Conservation (phyloP, 2,329 filamentous ascomycete species). For the Botryotinia globosa region DNA sequence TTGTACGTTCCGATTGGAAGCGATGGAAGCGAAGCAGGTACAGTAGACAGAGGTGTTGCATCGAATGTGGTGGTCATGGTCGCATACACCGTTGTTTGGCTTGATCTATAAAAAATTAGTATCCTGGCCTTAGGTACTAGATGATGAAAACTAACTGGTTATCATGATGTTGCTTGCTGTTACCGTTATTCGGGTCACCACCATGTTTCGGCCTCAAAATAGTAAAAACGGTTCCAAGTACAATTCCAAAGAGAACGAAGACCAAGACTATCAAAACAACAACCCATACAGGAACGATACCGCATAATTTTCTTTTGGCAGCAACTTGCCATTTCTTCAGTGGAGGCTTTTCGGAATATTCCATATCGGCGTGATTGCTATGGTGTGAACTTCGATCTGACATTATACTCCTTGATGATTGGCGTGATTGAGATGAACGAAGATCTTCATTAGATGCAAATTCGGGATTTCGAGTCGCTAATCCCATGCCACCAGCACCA, state of each 20-base stretch:
- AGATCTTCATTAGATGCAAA: constrained; percentile 59
- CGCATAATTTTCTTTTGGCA: constrained; percentile 55
- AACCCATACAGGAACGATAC: constrained; percentile 61
- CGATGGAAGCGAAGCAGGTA: constrained; percentile 50
- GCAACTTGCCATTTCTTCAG: constrained; percentile 52
- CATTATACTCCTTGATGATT: constrained; percentile 51
- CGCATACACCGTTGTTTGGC: constrained; percentile 14
- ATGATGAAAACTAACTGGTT: constrained; percentile 28
- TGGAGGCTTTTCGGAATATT: constrained; percentile 47
- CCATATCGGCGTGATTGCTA: constrained; percentile 51
- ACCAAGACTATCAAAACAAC: constrained; percentile 52
- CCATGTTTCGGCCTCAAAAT: constrained; percentile 30
- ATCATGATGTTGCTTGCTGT: constrained; percentile 13
- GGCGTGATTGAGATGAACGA: constrained; percentile 48
- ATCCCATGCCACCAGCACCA: constrained; percentile 60
- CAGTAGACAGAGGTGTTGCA: constrained; percentile 49
- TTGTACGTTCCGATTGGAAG: constrained; percentile 55
- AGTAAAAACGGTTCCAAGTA: constrained; percentile 47
- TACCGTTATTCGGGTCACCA: neutral
- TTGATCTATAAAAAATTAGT: neutral
- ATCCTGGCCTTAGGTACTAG: neutral
- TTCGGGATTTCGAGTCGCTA: constrained; percentile 61
- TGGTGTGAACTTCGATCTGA: constrained; percentile 52
- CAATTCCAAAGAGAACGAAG: constrained; percentile 56
- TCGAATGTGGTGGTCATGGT: constrained; percentile 46